Conservation (phyloP, 768 basidiomycete genomes). For the Sarcomyxa edulis region DNA sequence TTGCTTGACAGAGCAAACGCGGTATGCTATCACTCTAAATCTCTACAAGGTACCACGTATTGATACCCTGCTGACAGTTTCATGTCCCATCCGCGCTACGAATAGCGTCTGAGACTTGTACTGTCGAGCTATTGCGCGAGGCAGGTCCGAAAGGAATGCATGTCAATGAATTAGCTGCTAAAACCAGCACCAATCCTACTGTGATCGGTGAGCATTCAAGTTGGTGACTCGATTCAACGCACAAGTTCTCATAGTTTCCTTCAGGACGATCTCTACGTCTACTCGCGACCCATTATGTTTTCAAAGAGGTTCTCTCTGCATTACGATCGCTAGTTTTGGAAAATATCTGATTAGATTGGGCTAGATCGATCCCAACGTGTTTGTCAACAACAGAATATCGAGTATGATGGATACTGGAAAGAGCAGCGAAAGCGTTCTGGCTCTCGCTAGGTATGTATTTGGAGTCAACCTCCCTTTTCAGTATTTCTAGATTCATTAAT, state of each 20-base stretch:
- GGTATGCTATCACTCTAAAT: slow-evolving; percentile 4
- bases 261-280: slow-evolving; percentile 25
- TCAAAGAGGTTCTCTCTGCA: slow-evolving; percentile 21
- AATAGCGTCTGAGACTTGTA: slow-evolving; percentile 15
- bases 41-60: neutral
- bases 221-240: too few species aligned
- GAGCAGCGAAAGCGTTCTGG: slow-evolving; percentile 13
- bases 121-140: slow-evolving; percentile 24
- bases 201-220: slow-evolving; percentile 26
- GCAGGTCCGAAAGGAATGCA: slow-evolving; percentile 24
- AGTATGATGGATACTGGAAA: slow-evolving; percentile 25
- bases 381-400: slow-evolving; percentile 29
- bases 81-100: slow-evolving; percentile 13
- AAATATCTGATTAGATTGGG: too few species aligned
- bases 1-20: slow-evolving; percentile 6
- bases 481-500: neutral
- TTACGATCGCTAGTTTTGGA: too few species aligned
- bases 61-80: slow-evolving; percentile 11
- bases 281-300: slow-evolving; percentile 29
- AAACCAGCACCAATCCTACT: slow-evolving; percentile 12
- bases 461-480: neutral
- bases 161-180: slow-evolving; percentile 22
- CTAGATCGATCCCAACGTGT: slow-evolving; percentile 33
- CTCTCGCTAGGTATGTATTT: slow-evolving; percentile 20
- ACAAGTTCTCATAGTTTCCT: slow-evolving; percentile 3